Conservation (phyloP, 2,329 filamentous ascomycete species). For the Epichloe uncinata region DNA sequence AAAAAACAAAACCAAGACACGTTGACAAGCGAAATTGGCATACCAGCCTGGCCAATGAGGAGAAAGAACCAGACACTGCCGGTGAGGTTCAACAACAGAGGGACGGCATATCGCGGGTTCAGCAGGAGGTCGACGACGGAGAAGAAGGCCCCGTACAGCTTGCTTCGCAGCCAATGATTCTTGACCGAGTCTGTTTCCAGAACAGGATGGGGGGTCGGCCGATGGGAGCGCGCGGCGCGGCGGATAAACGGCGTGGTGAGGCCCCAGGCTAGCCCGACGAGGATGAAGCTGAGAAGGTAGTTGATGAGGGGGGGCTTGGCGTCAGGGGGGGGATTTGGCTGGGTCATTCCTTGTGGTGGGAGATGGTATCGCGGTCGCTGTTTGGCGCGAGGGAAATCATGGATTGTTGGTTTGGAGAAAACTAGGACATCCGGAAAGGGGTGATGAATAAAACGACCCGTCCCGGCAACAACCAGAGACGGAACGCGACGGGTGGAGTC, state of each 20-base stretch:
- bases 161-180: slow-evolving; percentile 48
- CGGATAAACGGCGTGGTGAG: slow-evolving; percentile 89
- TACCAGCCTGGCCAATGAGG: slow-evolving; percentile 82
- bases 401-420: too few relatives aligned
- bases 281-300: slow-evolving; percentile 77
- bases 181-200: slow-evolving; percentile 37
- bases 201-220: slow-evolving; percentile 43
- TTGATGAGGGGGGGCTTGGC: slow-evolving; percentile 45
- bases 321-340: slow-evolving; percentile 5
- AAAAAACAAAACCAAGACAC: not conserved
- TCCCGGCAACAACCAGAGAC: too few relatives aligned
- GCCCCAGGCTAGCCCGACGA: slow-evolving; percentile 87
- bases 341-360: not conserved
- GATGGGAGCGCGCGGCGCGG: slow-evolving; percentile 65
- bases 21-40: slow-evolving; percentile 16
- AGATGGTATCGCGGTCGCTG: too few relatives aligned
- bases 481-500: too few relatives aligned
- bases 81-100: slow-evolving; percentile 75
- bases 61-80: slow-evolving; percentile 96
- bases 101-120: slow-evolving; percentile 74
- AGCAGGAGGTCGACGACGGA: slow-evolving; percentile 64
- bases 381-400: too few relatives aligned
- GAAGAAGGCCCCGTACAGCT: slow-evolving; percentile 53
- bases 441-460: too few relatives aligned
- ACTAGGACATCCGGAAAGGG: too few relatives aligned